Base-by-base conservation (phyloP, 1,284 basidiomycete species). In the Rhodotorula sp. region DNA sequence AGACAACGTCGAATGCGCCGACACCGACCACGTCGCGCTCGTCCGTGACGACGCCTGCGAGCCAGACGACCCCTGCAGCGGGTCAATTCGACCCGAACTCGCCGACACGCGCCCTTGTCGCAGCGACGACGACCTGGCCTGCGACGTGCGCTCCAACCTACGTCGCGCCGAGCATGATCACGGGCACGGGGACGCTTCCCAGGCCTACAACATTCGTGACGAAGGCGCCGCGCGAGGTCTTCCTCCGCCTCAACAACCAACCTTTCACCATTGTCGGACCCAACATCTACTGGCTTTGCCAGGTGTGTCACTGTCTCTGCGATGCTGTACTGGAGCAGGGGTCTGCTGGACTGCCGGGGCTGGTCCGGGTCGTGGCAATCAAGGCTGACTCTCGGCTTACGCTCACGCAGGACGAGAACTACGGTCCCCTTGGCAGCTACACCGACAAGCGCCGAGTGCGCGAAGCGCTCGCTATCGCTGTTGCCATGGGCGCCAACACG, bases 121-220 rank as follows among this genome's bases (percentile, higher is more conserved):
- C 54, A 1, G 49, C 70, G 3, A 61, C 66, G 34, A 54, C 65
- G 17, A 16, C 64, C 3, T 0, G 44, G 7, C 41, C 64, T 7
- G 52, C 56, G 50, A 66, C 65, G 1, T 76, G 74, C 60, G 76
- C 74, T 9, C 63, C 74, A 0, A 12, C 56, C 0, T 77, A 77
- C 64, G 69, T 57, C 5, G 56, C 44, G 0, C n/a, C 60, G 46
- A 72, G 50, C 34, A 70, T 58, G 46, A 75, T 76, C 58, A 64
- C 63, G 0, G 74, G 76, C 2, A 77, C 74, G 16, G 74, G 74
- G 3, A 77, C 74, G 10, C 68, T 72, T 1, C 74, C 74, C 1
- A 65, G 67, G 23, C 74, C 74, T 5, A 67, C 73, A 1, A 42
- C 55, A 2, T 76, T 74, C 44, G 70, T 76, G 12, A 57, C 25